Evolutionary conservation across 2,329 filamentous ascomycete species (phyloP).

Genomic region (Akanthomyces muscarius): DNA sequence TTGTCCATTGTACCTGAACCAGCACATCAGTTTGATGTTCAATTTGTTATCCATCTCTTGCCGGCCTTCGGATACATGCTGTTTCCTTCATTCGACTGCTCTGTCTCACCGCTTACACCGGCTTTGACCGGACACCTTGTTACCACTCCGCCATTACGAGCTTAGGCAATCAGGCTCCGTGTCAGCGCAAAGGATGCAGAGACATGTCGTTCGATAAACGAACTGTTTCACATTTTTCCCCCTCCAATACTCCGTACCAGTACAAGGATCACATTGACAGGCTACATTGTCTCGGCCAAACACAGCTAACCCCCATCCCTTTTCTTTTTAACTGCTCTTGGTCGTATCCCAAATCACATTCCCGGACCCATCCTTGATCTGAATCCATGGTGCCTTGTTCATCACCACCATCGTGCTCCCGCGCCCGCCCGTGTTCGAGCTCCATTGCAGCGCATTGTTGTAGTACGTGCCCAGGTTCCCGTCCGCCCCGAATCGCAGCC

Average conservation of each 20-base stretch:
- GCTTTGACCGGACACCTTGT: not conserved
- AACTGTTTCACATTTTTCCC: not conserved
- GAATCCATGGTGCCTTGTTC: conserved; percentile 20
- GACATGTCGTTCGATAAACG: not conserved
- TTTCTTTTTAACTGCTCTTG: conserved; percentile 9
- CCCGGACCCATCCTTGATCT: conserved; percentile 20
- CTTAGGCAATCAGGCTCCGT: not conserved
- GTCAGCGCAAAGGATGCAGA: not conserved
- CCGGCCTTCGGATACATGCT: too few species aligned
- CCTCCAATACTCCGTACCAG: too few species aligned
- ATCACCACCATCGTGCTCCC: conserved; percentile 18
- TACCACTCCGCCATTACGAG: too few species aligned
- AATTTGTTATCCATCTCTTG: too few species aligned
- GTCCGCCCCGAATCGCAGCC: conserved; percentile 16
- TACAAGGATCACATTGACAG: too few species aligned
- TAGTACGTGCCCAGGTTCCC: conserved; percentile 20
- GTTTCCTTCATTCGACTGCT: not conserved
- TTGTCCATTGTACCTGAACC: not conserved
- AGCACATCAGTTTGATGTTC: not conserved
- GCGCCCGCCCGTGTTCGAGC: conserved; percentile 17
- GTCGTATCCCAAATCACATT: conserved; percentile 22
- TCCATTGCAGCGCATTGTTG: conserved; percentile 17
- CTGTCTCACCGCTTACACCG: not conserved
- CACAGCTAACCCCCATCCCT: not conserved
- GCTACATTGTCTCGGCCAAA: not conserved